Conservation (phyloP, 352 stramenopile genomes). For the Phytopythium montanum region DNA sequence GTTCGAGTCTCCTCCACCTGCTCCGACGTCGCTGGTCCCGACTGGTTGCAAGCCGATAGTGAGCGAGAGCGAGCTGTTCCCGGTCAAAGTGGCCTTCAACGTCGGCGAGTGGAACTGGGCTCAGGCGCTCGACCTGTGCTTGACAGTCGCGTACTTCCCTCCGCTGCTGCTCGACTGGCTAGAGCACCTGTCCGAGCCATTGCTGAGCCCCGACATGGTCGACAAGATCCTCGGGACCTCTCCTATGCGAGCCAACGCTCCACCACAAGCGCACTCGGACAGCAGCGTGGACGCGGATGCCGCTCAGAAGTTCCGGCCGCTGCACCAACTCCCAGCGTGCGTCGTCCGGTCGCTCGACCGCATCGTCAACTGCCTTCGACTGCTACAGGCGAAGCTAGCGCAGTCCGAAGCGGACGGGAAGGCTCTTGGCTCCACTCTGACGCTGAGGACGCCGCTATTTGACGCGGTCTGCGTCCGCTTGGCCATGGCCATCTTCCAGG, state of each 20-base stretch:
- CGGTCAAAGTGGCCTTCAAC: slow-evolving; percentile 78
- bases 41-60: neutral
- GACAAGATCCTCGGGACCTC: slow-evolving; percentile 19
- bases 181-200: slow-evolving; percentile 60
- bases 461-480: slow-evolving; percentile 46
- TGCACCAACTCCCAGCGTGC: slow-evolving; percentile 56
- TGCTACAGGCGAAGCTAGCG: slow-evolving; percentile 34
- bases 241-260: slow-evolving; percentile 1
- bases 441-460: slow-evolving; percentile 21
- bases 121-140: slow-evolving; percentile 27
- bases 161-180: slow-evolving; percentile 79
- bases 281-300: slow-evolving; percentile 11
- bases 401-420: slow-evolving; percentile 11
- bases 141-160: slow-evolving; percentile 18
- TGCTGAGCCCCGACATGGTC: slow-evolving; percentile 36
- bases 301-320: slow-evolving; percentile 23
- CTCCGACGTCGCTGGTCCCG: slow-evolving; percentile 2
- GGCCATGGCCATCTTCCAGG: slow-evolving; percentile 67
- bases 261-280: slow-evolving; percentile 16
- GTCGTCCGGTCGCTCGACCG: slow-evolving; percentile 60
- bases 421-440: neutral
- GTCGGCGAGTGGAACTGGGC: slow-evolving; percentile 65
- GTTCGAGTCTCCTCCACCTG: slow-evolving; percentile 6
- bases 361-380: slow-evolving; percentile 41
- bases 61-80: slow-evolving; percentile 38